A percentile compares a stretch with the other conserved stretches of the same genome.
These are phyloP conservation scores for Pseudevernia furfuracea DNA, from an alignment of 495 filamentous ascomycete genomes.

Conservation along the genomic window DNA sequence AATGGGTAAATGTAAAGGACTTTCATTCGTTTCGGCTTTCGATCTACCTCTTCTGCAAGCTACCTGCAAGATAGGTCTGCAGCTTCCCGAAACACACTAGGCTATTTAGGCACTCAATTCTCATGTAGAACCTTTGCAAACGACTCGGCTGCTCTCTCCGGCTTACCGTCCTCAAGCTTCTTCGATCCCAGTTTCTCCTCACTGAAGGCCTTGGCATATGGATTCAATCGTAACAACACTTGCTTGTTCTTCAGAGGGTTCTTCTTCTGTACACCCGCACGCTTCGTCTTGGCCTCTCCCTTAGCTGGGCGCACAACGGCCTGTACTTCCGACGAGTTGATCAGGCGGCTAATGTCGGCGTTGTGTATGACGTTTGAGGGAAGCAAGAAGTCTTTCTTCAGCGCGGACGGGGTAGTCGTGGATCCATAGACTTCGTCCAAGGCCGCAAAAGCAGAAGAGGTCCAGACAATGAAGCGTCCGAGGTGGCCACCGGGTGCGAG, in stretches of 20 bases:
- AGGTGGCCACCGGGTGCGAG: conserved; percentile 98
- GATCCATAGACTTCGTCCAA: conserved; percentile 94
- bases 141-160: conserved; percentile 39
- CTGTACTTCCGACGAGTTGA: conserved; percentile 98
- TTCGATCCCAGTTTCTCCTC: conserved; percentile 71
- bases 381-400: conserved; percentile 98
- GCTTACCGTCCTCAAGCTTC: conserved; percentile 49
- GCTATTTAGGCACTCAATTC: conserved; percentile 37
- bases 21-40: neutral
- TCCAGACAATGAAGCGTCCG: conserved; percentile 98
- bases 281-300: conserved; percentile 86
- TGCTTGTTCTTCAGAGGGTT: conserved; percentile 98
- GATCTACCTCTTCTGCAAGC: conserved; percentile 2
- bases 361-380: conserved; percentile 81
- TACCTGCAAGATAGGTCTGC: conserved; percentile 4
- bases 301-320: conserved; percentile 80
- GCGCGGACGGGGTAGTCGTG: conserved; percentile 69
- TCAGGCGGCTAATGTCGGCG: conserved; percentile 88
- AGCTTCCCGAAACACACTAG: neutral
- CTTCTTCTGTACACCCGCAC: conserved; percentile 91
- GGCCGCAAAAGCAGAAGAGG: conserved; percentile 89
- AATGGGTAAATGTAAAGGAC: neutral
- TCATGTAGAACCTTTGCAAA: conserved; percentile 49
- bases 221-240: conserved; percentile 92
- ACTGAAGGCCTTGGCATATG: conserved; percentile 80